Base-by-base conservation (phyloP, 768 basidiomycete species). In the Sistotremastrum niveocremeum region DNA sequence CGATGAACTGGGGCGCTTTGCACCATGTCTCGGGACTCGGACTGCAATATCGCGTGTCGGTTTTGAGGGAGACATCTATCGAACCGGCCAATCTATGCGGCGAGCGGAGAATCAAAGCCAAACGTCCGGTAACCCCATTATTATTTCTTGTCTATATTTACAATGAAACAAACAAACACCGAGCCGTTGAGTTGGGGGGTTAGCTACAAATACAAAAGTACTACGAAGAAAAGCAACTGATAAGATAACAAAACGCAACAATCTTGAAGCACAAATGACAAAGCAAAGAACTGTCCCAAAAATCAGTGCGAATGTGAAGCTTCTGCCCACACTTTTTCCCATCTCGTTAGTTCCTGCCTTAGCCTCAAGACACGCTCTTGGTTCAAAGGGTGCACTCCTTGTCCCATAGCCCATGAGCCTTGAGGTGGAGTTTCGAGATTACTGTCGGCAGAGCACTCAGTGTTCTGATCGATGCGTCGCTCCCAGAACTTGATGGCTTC, bases 401-500 rank as follows among this genome's bases (percentile, higher is more conserved):
- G 20, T 20, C 11, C 54, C 44, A 33, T 55, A 48, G 29, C 79
- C 76, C 62, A 71, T 69, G 29, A 79, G 73, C 36, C 65, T 62
- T 52, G 66, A 61, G 33, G 64, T 63, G 37, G 72, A 56, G 1
- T 50, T 41, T 12, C 46, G 55, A 2, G 46, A 38, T 51, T 59
- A 33, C 6, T 6, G 34, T 55, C 54, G 33, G 65, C 66, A 31
- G 64, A 55, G 60, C 76, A 78, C 49, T 81, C 75, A 6, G 65
- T 55, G 28, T 46, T 61, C 33, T 61, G 56, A 28, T 67, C 64
- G 28, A 67, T 61, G 40, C 79, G 70, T 37, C 65, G 61, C 57
- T 88, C 79, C 87, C 93, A 97, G 60, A 95, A 94, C 9, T 64
- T 67, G 39, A 91, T 71, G 5, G 94, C 86, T 40, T 70, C 67